These are phyloP conservation scores for Phytophthora sojae DNA, from an alignment of 352 stramenopile species.

Conservation along the genomic window DNA sequence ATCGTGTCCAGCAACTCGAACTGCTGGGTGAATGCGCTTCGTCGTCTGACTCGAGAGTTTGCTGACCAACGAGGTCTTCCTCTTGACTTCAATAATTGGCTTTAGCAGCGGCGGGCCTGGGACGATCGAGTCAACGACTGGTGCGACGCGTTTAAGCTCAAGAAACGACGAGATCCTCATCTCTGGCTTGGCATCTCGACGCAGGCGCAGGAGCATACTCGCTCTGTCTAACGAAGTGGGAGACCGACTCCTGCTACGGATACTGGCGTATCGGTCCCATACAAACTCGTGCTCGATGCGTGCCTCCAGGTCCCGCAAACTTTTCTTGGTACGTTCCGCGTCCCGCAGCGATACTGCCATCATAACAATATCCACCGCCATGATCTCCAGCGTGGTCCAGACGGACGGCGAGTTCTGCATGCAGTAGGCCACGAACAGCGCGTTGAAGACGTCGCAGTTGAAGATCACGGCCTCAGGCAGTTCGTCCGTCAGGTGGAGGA, in stretches of 20 bases:
- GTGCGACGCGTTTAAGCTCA: conserved; percentile 7
- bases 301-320: not conserved
- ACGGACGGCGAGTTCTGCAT: conserved; percentile 36
- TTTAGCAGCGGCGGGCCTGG: not conserved
- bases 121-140: not conserved
- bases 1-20: not conserved
- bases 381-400: conserved; percentile 27
- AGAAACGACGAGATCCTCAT: conserved; percentile 8
- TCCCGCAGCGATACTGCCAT: conserved; percentile 18
- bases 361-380: conserved; percentile 21
- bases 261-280: not conserved
- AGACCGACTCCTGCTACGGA: not conserved
- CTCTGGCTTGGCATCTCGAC: conserved; percentile 1
- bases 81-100: not conserved
- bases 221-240: conserved; percentile 5
- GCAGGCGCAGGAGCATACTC: conserved; percentile 7
- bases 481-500: conserved; percentile 23
- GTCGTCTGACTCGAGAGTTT: not conserved
- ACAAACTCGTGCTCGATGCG: conserved; percentile 3
- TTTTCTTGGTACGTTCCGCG: not conserved
- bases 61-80: not conserved
- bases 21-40: not conserved
- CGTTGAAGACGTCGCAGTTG: conserved; percentile 35
- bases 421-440: conserved; percentile 30
- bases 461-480: conserved; percentile 29